These are phyloP conservation scores for Tylopilus cervinicoccineus DNA, from an alignment of 768 basidiomycete species.

Conservation along the genomic window DNA sequence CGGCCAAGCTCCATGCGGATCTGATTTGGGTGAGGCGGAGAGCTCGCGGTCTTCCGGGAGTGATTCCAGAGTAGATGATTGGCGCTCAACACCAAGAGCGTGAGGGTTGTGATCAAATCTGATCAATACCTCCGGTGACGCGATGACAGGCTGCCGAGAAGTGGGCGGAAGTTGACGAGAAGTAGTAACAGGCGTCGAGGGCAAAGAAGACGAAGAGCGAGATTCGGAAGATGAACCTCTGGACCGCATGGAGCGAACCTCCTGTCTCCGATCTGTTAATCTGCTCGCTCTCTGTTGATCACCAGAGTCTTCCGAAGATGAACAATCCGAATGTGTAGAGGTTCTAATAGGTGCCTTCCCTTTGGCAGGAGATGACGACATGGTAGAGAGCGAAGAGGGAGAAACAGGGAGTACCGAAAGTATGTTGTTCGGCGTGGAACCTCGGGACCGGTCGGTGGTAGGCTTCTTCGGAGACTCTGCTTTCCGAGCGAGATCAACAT, in stretches of 20 bases:
- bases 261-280: constrained; percentile 3
- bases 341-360: constrained; percentile 12
- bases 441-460: constrained; percentile 29
- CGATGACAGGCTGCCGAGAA: constrained; percentile 21
- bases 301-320: constrained; percentile 24
- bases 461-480: constrained; percentile 15
- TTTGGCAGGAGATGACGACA: constrained; percentile 5
- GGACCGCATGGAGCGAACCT: constrained; percentile 9
- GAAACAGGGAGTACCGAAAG: constrained; percentile 54
- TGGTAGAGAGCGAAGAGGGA: constrained; percentile 8
- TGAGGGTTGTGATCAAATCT: constrained; percentile 30
- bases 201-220: constrained; percentile 24
- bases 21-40: constrained; percentile 16
- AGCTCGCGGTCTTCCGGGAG: constrained; percentile 52
- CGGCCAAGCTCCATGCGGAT: not conserved
- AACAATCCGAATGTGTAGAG: constrained; percentile 19
- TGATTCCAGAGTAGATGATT: constrained; percentile 35
- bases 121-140: constrained; percentile 20
- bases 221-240: constrained; percentile 25
- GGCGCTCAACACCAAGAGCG: constrained; percentile 12
- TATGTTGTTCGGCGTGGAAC: constrained; percentile 50
- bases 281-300: constrained; percentile 6
- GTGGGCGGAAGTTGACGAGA: constrained; percentile 15
- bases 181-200: constrained; percentile 18
- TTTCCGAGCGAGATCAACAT: constrained; percentile 57